These are phyloP conservation scores for Stenocarpella maydis DNA, from an alignment of 2,329 filamentous ascomycete genomes.

Conservation along the genomic window DNA sequence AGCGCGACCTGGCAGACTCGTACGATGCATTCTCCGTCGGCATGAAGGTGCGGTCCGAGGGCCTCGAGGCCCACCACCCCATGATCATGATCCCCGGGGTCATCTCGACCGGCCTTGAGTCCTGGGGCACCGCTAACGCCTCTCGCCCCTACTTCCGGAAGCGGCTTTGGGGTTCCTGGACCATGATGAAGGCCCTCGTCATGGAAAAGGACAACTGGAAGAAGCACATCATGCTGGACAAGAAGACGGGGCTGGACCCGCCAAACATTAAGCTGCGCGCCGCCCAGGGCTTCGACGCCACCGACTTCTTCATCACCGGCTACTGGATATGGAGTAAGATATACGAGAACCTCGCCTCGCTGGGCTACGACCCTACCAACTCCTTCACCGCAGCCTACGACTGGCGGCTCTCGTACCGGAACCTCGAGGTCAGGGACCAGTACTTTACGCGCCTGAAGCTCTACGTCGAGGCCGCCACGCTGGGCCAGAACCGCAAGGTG, in stretches of 20 bases:
- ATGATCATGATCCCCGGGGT: slow-evolving; percentile 98
- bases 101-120: slow-evolving; percentile 95
- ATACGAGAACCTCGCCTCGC: slow-evolving; percentile 91
- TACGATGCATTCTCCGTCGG: slow-evolving; percentile 96
- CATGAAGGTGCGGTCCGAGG: slow-evolving; percentile 80
- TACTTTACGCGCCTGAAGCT: slow-evolving; percentile 93
- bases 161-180: slow-evolving; percentile 97
- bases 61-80: slow-evolving; percentile 82
- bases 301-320: slow-evolving; percentile 89
- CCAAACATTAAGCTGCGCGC: slow-evolving; percentile 89
- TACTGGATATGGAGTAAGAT: slow-evolving; percentile 99
- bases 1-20: slow-evolving; percentile 81
- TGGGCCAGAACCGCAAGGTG: slow-evolving; percentile 79
- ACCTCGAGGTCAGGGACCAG: slow-evolving; percentile 88
- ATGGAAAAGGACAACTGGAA: slow-evolving; percentile 96
- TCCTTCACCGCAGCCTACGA: slow-evolving; percentile 80
- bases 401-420: slow-evolving; percentile 90
- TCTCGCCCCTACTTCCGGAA: slow-evolving; percentile 94
- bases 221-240: slow-evolving; percentile 95
- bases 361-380: slow-evolving; percentile 91
- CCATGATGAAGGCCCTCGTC: slow-evolving; percentile 95
- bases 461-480: slow-evolving; percentile 84
- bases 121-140: slow-evolving; percentile 88
- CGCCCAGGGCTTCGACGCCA: slow-evolving; percentile 95
- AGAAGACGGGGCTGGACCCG: slow-evolving; percentile 88